These are phyloP conservation scores for Fusarium mangiferae DNA, from an alignment of 2,329 filamentous ascomycete genomes.

Conservation along the genomic window DNA sequence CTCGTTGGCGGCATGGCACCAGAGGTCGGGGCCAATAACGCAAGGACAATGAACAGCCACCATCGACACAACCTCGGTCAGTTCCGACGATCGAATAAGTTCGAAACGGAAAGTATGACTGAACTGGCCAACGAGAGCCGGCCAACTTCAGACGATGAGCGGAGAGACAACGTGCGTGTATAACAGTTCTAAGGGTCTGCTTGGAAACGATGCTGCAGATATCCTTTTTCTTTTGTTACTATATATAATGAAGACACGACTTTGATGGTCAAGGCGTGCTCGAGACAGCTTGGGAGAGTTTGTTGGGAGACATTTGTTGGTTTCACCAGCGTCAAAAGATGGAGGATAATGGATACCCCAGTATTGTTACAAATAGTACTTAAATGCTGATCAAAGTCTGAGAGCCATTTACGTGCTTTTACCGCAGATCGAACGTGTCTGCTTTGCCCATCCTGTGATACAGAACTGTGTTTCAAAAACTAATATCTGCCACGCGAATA, in stretches of 20 bases:
- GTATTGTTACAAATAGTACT: slow-evolving; percentile 11
- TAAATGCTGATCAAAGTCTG: slow-evolving; percentile 2
- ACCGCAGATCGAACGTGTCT: not conserved
- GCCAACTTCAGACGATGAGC: slow-evolving; percentile 50
- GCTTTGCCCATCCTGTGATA: not conserved
- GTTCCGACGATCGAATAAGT: slow-evolving; percentile 51
- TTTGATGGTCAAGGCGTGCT: slow-evolving; percentile 3
- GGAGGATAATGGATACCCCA: slow-evolving; percentile 32
- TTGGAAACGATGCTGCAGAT: slow-evolving; percentile 2
- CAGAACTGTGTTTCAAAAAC: not conserved
- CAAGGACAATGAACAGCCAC: slow-evolving; percentile 1
- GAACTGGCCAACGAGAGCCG: slow-evolving; percentile 56
- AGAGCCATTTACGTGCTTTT: not conserved
- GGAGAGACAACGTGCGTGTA: slow-evolving; percentile 20
- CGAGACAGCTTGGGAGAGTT: not conserved
- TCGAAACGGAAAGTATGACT: slow-evolving; percentile 63
- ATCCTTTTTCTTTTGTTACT: slow-evolving; percentile 16
- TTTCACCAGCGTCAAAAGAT: slow-evolving; percentile 2
- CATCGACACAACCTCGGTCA: slow-evolving; percentile 40
- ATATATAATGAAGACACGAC: slow-evolving; percentile 28
- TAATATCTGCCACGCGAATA: not conserved
- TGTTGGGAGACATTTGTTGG: not conserved
- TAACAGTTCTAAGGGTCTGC: not conserved
- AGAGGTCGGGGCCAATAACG: slow-evolving; percentile 6
- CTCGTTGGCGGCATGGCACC: slow-evolving; percentile 44